Conservation (phyloP, 495 filamentous ascomycete genomes). For the Hypoxylon cercidicola region DNA sequence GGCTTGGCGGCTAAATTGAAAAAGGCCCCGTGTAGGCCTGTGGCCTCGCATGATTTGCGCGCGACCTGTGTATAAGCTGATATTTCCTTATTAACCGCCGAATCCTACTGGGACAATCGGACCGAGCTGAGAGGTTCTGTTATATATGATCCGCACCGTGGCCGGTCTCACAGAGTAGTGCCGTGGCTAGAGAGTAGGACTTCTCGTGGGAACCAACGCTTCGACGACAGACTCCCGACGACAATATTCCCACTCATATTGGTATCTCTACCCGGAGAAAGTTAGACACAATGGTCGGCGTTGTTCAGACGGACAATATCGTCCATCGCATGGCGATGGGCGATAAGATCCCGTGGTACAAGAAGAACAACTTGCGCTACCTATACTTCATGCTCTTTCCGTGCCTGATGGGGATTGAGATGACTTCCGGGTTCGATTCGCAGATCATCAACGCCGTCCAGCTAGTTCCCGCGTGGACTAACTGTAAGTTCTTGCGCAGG, state of each 20-base stretch:
- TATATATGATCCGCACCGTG: constrained; percentile 33
- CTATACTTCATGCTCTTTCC: constrained; percentile 72
- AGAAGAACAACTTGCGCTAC: constrained; percentile 68
- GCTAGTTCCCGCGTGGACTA: constrained; percentile 66
- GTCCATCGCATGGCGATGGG: constrained; percentile 65
- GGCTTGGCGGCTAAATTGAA: constrained; percentile 42
- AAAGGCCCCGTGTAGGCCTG: constrained; percentile 31
- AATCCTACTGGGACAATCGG: constrained; percentile 38
- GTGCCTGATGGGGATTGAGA: constrained; percentile 75
- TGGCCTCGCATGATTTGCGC: constrained; percentile 32
- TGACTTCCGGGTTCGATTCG: constrained; percentile 77
- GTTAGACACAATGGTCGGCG: constrained; percentile 52
- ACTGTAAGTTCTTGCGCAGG: constrained; percentile 59
- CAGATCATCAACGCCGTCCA: constrained; percentile 78
- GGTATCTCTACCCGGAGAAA: constrained; percentile 9
- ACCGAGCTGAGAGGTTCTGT: constrained; percentile 23
- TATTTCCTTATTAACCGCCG: constrained; percentile 45
- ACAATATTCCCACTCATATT: neutral
- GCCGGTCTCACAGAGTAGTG: constrained; percentile 7
- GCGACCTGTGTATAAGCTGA: constrained; percentile 21
- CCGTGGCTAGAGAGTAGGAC: constrained; percentile 19
- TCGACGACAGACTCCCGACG: constrained; percentile 8
- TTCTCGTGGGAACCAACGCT: constrained; percentile 10
- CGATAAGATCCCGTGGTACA: constrained; percentile 68
- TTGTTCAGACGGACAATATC: constrained; percentile 52